Conservation (phyloP, 176 grass and related monocot genomes). For the Oryza rufipogon region DNA sequence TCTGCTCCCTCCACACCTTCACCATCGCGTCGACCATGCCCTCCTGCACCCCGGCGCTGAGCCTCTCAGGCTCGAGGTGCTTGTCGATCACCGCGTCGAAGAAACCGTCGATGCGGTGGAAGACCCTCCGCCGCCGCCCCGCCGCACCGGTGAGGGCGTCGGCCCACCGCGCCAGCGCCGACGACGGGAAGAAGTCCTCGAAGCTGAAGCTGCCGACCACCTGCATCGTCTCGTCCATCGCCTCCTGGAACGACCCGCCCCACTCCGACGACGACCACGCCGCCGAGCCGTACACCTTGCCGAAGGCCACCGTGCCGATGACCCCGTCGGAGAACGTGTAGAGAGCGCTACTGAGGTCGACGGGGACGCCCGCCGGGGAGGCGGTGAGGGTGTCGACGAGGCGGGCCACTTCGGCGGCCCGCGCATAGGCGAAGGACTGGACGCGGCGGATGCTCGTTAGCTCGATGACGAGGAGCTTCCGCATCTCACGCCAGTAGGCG, state of each 20-base stretch:
- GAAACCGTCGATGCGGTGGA: conserved; percentile 41
- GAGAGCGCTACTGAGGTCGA: conserved; percentile 49
- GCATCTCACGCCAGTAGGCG: conserved; percentile 60
- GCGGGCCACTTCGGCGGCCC: conserved; percentile 41
- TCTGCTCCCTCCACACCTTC: conserved; percentile 51
- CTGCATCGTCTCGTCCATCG: conserved; percentile 39
- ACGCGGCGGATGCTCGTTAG: conserved; percentile 48
- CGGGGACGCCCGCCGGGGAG: background rate
- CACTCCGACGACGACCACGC: conserved; percentile 30
- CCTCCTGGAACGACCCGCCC: conserved; percentile 34
- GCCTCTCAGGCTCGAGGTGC: conserved; percentile 43
- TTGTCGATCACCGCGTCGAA: conserved; percentile 47
- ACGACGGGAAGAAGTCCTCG: conserved; percentile 60
- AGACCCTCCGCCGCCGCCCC: conserved; percentile 3
- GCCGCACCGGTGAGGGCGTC: conserved; percentile 28
- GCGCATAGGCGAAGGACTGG: conserved; percentile 51
- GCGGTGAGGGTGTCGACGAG: conserved; percentile 33
- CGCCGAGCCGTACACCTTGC: conserved; percentile 53
- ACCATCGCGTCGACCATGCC: conserved; percentile 58
- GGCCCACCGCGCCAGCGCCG: conserved; percentile 7
- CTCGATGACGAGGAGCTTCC: conserved; percentile 50
- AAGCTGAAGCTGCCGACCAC: conserved; percentile 58
- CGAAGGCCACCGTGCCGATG: conserved; percentile 64
- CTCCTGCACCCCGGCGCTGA: conserved; percentile 27
- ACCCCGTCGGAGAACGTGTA: conserved; percentile 48